These are phyloP conservation scores for Aulographum hederae DNA, from an alignment of 2,329 filamentous ascomycete species.

Conservation along the genomic window DNA sequence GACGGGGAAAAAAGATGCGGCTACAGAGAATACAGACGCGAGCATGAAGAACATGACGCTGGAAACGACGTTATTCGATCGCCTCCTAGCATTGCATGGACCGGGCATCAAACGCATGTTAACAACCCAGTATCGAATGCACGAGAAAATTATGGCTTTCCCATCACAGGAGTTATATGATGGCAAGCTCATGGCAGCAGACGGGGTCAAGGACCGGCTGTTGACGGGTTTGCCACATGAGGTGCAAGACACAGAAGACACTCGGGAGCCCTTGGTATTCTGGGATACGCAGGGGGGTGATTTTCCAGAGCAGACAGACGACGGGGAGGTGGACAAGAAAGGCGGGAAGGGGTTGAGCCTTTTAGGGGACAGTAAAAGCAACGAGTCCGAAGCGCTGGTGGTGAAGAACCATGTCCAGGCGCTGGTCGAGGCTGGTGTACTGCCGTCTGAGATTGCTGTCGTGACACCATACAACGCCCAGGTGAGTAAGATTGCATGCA, in stretches of 20 bases:
- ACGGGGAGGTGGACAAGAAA: conserved; percentile 38
- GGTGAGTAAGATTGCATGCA: conserved; percentile 23
- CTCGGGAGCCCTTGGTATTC: conserved; percentile 72
- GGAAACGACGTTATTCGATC: conserved; percentile 85
- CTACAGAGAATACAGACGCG: conserved; percentile 11
- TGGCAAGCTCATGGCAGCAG: conserved; percentile 60
- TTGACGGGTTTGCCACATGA: conserved; percentile 63
- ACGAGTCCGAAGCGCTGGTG: conserved; percentile 73
- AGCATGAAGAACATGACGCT: conserved; percentile 40
- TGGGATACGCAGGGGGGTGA: conserved; percentile 93
- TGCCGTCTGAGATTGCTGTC: conserved; percentile 71
- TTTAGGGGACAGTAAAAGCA: conserved; percentile 68
- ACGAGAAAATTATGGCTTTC: conserved; percentile 87
- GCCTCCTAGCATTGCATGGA: conserved; percentile 67
- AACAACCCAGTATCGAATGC: conserved; percentile 96
- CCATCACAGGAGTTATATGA: conserved; percentile 82
- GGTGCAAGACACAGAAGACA: conserved; percentile 69
- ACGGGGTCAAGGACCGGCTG: conserved; percentile 55
- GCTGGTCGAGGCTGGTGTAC: conserved; percentile 64
- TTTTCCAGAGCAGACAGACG: conserved; percentile 62
- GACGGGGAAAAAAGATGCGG: conserved; percentile 16
- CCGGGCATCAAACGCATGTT: conserved; percentile 79
- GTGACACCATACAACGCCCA: conserved; percentile 95
- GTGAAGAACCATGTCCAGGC: conserved; percentile 60
- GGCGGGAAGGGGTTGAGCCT: conserved; percentile 23